Percentiles rank a stretch among this genome's conserved stretches.
phyloP scores from a whole-genome alignment of 148 eudicot genomes.

The Rhododendron mucronatum region DNA sequence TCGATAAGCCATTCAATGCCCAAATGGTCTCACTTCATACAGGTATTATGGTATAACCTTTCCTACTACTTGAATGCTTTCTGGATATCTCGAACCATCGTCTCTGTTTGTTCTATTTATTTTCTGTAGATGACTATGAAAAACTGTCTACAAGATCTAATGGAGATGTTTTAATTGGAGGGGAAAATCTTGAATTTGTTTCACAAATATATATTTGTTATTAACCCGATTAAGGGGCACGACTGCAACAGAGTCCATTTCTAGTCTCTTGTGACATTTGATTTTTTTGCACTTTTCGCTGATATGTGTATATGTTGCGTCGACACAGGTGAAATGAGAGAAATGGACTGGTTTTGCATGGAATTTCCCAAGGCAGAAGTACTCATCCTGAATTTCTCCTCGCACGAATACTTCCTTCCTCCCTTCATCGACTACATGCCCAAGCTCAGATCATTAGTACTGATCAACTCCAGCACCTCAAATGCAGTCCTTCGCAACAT shows the following conservation, averaged over 20 bases:
- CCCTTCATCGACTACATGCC: constrained; percentile 72
- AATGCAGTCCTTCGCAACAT: constrained; percentile 54
- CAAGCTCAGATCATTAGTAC: constrained; percentile 53
- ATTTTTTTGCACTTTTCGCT: neutral
- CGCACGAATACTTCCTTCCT: constrained; percentile 59
- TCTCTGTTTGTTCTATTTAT: neutral
- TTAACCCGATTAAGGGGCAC: neutral
- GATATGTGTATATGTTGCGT: neutral
- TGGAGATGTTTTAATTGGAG: neutral
- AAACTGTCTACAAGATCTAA: neutral
- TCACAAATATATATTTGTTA: neutral
- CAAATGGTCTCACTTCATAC: constrained; percentile 69
- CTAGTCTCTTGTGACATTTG: neutral
- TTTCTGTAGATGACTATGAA: neutral
- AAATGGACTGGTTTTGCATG: constrained; percentile 65
- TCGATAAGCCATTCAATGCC: constrained; percentile 60
- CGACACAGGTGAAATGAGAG: constrained; percentile 63
- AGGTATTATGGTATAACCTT: constrained; percentile 31
- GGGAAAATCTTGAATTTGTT: neutral
- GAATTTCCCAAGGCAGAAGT: constrained; percentile 82
- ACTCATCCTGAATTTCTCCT: constrained; percentile 61
- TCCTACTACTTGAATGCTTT: neutral
- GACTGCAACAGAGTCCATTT: neutral
- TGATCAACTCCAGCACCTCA: constrained; percentile 52
- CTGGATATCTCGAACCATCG: neutral